A percentile compares a stretch with the other conserved stretches of the same genome.
Evolutionary conservation across 1,284 basidiomycete genomes (phyloP).

Genomic region (Heterobasidion occidentale): DNA sequence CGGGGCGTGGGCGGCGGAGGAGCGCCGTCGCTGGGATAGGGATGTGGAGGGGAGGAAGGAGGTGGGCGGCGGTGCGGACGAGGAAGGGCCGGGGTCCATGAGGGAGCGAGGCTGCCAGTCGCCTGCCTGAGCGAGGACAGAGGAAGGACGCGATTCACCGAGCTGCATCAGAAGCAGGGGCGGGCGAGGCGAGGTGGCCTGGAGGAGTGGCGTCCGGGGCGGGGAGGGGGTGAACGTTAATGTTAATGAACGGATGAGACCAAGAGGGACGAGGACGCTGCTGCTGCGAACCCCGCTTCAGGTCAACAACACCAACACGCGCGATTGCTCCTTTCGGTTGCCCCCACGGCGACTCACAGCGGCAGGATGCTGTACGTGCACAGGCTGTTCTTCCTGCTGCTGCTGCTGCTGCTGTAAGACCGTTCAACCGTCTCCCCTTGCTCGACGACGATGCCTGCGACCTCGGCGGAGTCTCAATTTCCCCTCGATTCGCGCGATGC

Average conservation of each 20-base stretch:
- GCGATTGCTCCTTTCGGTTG: too few relatives aligned
- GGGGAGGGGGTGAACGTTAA: too few relatives aligned
- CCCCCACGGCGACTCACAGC: too few relatives aligned
- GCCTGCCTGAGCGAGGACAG: slow-evolving; percentile 6
- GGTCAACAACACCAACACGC: too few relatives aligned
- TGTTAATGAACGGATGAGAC: not conserved
- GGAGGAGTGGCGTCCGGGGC: not conserved
- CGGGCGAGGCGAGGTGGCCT: not conserved
- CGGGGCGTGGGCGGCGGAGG: slow-evolving; percentile 51
- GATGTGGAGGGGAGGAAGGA: slow-evolving; percentile 25
- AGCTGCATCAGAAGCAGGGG: slow-evolving; percentile 7
- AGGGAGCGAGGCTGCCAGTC: slow-evolving; percentile 10
- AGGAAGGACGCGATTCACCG: slow-evolving; percentile 7
- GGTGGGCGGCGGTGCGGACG: slow-evolving; percentile 24
- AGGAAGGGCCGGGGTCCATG: slow-evolving; percentile 12
- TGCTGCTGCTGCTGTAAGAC: not conserved
- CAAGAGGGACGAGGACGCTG: not conserved
- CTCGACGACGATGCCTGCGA: not conserved
- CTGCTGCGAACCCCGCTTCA: too few relatives aligned
- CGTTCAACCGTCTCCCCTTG: not conserved
- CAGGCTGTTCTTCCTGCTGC: too few relatives aligned
- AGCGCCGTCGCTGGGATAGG: slow-evolving; percentile 50
- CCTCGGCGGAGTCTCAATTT: not conserved
- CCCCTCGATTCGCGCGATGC: too few relatives aligned
- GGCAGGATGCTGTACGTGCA: too few relatives aligned